Evolutionary conservation across 2,329 filamentous ascomycete species (phyloP), one percentile per base, ranked within the genome.

Genomic region (Cytospora chrysosperma): DNA sequence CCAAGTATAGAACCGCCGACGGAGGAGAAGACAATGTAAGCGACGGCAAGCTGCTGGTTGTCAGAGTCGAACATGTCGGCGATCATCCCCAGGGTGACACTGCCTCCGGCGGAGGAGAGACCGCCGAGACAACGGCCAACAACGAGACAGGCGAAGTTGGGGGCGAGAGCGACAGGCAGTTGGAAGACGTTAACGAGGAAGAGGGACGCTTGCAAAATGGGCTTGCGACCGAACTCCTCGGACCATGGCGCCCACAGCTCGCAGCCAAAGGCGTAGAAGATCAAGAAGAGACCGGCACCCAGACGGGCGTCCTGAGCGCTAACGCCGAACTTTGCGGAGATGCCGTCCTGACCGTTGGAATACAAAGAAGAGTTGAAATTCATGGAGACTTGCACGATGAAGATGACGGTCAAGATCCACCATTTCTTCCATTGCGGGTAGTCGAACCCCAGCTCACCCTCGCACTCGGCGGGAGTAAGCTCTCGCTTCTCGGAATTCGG

Each of bases 201-300:
- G 60, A 95, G 77, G 43, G 87, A 90, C 27, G 83, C 76, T 79
- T 94, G 91, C 26, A 94, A 80, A 61, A 95, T 84, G 1, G 88
- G 88, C 79, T 87, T 90, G 56, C 92, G 85, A 24, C 92, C 92
- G 56, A 94, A 80, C 71, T 95, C 92, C 73, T 96, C 92, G 53
- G 86, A 90, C 90, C 91, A 95, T 0, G 92, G 92, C 0, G 92
- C 92, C 92, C 92, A 95, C 0, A 94, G 82, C 75, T 95, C 92
- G 73, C 92, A 95, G 40, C 92, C 92, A 72, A 95, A 93, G 43
- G 91, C 91, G 73, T 96, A 95, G 2, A 88, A 75, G 57, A 95
- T 82, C 47, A 96, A 77, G 77, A 94, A 95, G 67, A 93, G 85
- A 77, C 90, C 88, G 64, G 90, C 89, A 72, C 91, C 91, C 62